Evolutionary conservation across 345 rosid genomes (phyloP).

Genomic region (Dipteronia dyeriana): DNA sequence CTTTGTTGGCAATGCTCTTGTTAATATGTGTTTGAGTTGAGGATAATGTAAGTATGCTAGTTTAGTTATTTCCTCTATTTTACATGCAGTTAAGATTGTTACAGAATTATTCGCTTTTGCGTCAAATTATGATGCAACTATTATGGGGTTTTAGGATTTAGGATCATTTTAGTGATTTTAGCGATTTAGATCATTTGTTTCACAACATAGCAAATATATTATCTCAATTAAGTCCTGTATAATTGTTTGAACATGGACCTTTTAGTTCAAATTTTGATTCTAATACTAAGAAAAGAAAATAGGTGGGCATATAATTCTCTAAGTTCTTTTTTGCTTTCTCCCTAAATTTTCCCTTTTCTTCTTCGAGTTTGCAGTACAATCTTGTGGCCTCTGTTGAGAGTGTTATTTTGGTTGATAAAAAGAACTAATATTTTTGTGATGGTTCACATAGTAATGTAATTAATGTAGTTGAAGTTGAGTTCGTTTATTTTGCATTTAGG

Average conservation of each 20-base stretch:
- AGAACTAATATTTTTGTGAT: background rate
- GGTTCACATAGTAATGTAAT: background rate
- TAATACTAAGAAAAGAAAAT: background rate
- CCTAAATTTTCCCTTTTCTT: background rate
- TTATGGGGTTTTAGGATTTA: background rate
- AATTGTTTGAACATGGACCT: background rate
- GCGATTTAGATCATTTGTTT: background rate
- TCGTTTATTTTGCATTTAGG: constrained; percentile 37
- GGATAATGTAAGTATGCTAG: background rate
- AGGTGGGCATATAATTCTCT: background rate
- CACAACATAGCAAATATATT: background rate
- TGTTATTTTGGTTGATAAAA: background rate
- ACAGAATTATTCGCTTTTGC: background rate
- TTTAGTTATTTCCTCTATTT: background rate
- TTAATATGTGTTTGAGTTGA: background rate
- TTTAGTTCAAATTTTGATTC: background rate
- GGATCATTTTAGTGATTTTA: background rate
- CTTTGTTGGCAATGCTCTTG: background rate
- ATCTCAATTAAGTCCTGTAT: background rate
- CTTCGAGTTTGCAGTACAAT: background rate
- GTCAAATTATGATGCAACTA: too few species aligned
- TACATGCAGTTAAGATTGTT: background rate
- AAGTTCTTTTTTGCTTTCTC: background rate
- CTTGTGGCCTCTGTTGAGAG: background rate
- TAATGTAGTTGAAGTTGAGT: background rate